Evolutionary conservation across 352 stramenopile genomes (phyloP), one percentile per base, ranked within the genome.

Genomic region (Globisporangium alternatum): DNA sequence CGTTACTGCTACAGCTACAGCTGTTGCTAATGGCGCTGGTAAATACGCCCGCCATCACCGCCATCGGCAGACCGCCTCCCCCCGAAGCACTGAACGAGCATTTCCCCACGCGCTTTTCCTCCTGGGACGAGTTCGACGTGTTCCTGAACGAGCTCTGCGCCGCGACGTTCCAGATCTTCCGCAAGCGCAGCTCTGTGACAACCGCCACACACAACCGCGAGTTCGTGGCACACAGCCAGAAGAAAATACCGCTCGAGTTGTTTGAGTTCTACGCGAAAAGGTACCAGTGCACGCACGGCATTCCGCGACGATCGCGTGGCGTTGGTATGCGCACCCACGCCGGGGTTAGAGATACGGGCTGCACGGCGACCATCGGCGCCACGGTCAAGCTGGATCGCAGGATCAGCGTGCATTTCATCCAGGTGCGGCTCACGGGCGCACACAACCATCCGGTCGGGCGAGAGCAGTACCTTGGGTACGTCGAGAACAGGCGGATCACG

Each of bases 91-190:
- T 1, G 48, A 15, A 25, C 19, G 51, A 56, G 19, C 17, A 56
- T 22, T 56, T 56, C 28, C 51, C 51, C 3, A 22, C 30, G 28
- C 51, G 51, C 30, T 56, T 56, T 7, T 15, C 5, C 28, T 56
- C 51, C 33, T 91, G 82, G 82, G 67, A 71, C 21, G 68, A 64
- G 2, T 88, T 91, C 55, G 71, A 84, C 47, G 67, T 71, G 12
- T 81, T 80, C 56, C 19, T 91, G 21, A 60, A 77, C 22, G 66
- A 57, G 37, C 88, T 88, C 47, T 87, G 78, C 5, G 62, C 65
- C 8, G 66, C 75, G 10, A 91, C 82, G 13, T 84, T 74, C 49
- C 82, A 91, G 62, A 58, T 91, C 9, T 89, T 87, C 59, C 81
- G 79, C 28, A 76, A 89, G 45, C 57, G 57, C 45, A 56, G 44